A percentile compares a stretch with the other conserved stretches of the same genome.
Conservation (phyloP, 2,329 filamentous ascomycete species). For the Cercospora citrullina region DNA sequence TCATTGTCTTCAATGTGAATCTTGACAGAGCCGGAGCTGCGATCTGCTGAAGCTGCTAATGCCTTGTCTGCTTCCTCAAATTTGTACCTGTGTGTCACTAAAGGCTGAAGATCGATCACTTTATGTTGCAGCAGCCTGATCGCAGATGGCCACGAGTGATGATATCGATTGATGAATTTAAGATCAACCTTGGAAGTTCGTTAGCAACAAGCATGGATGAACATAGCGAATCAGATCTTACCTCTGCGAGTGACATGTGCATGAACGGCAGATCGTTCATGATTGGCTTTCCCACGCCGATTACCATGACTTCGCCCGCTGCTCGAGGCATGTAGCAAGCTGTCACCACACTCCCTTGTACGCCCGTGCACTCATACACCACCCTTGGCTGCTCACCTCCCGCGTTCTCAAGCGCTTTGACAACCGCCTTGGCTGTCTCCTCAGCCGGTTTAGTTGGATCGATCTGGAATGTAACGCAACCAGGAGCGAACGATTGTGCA, state of each 20-base stretch:
- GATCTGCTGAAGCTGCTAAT: constrained; percentile 54
- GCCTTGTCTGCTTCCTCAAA: constrained; percentile 63
- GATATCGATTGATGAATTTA: constrained; percentile 70
- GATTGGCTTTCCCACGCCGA: constrained; percentile 39
- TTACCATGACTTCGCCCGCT: constrained; percentile 39
- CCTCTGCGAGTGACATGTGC: constrained; percentile 38
- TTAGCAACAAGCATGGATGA: constrained; percentile 7
- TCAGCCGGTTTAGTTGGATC: constrained; percentile 26
- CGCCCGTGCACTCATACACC: constrained; percentile 41
- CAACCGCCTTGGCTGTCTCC: constrained; percentile 33
- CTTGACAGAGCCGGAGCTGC: constrained; percentile 58
- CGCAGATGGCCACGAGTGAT: constrained; percentile 68
- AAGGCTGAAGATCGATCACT: constrained; percentile 60
- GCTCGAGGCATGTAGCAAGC: constrained; percentile 30
- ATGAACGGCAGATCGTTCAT: constrained; percentile 43
- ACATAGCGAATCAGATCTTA: neutral
- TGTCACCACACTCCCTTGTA: constrained; percentile 38
- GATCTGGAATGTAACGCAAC: constrained; percentile 33
- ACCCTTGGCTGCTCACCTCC: constrained; percentile 33
- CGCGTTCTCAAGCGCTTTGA: constrained; percentile 24
- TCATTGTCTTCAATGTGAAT: constrained; percentile 57
- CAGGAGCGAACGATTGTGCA: constrained; percentile 63
- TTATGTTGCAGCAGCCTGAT: constrained; percentile 61
- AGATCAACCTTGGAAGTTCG: constrained; percentile 51
- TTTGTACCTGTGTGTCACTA: constrained; percentile 64